Conservation (phyloP, 495 filamentous ascomycete genomes). For the Penicillium samsonianum region DNA sequence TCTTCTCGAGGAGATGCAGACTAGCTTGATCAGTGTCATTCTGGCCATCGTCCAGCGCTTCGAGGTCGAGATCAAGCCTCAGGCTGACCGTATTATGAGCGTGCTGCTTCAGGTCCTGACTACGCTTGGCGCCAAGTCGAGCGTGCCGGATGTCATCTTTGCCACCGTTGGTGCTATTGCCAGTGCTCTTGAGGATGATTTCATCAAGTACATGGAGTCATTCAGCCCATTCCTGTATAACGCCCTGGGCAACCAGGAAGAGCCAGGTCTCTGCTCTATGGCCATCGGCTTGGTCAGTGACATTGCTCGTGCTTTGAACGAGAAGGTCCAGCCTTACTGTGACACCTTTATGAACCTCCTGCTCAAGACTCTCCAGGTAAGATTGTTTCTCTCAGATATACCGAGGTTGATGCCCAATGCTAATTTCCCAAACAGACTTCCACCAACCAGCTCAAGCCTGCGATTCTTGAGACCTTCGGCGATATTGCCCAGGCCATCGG, state of each 20-base stretch:
- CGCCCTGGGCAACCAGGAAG: constrained; percentile 91
- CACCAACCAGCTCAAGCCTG: constrained; percentile 96
- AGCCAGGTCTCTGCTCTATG: constrained; percentile 91
- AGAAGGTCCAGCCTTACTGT: constrained; percentile 88
- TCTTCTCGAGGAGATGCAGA: constrained; percentile 95
- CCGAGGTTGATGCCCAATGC: not conserved
- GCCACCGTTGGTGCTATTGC: constrained; percentile 84
- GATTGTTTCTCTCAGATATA: constrained; percentile 23
- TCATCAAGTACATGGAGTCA: constrained; percentile 93
- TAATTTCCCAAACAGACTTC: constrained; percentile 43
- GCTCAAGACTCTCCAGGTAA: constrained; percentile 81
- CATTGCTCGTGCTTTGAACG: constrained; percentile 86
- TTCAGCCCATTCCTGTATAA: constrained; percentile 90
- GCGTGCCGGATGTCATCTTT: constrained; percentile 90
- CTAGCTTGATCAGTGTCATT: constrained; percentile 85
- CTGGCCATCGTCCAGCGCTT: constrained; percentile 89
- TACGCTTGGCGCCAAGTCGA: constrained; percentile 82
- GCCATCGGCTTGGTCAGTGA: constrained; percentile 97
- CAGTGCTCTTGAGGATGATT: constrained; percentile 85
- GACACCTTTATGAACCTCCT: constrained; percentile 97
- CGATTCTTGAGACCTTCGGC: constrained; percentile 96
- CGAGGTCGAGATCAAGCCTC: constrained; percentile 86
- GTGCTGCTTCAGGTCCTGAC: constrained; percentile 76
- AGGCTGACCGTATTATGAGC: constrained; percentile 91
- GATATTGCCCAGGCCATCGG: constrained; percentile 97